These are phyloP conservation scores for Neonectria ditissima DNA, from an alignment of 2,329 filamentous ascomycete species.

Conservation along the genomic window DNA sequence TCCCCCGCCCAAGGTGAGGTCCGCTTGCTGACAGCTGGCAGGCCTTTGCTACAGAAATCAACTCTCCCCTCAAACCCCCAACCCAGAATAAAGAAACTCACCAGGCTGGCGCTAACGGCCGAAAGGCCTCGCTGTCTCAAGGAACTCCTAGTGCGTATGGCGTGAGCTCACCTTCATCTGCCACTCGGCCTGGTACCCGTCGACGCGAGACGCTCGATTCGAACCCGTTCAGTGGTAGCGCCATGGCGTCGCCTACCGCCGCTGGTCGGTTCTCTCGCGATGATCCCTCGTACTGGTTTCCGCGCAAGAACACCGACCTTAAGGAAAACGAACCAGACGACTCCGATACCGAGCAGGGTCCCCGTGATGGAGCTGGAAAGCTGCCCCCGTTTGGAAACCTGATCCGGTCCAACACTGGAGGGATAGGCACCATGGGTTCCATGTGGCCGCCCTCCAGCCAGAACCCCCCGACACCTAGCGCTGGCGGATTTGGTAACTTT, in stretches of 20 bases:
- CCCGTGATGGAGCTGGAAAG: constrained; percentile 49
- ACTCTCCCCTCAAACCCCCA: constrained; percentile 90
- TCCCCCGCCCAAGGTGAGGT: constrained; percentile 16
- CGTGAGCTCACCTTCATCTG: constrained; percentile 77
- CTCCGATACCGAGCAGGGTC: constrained; percentile 54
- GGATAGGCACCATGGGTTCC: constrained; percentile 58
- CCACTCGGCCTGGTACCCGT: constrained; percentile 78
- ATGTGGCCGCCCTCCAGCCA: constrained; percentile 55
- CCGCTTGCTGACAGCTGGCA: constrained; percentile 54
- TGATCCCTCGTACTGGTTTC: constrained; percentile 69
- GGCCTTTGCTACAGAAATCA: constrained; percentile 88
- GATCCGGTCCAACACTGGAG: constrained; percentile 66
- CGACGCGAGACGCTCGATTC: constrained; percentile 84
- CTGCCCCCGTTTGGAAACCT: constrained; percentile 58
- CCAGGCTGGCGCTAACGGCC: constrained; percentile 71
- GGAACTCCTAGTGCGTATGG: constrained; percentile 73
- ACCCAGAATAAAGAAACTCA: constrained; percentile 77
- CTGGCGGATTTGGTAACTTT: constrained; percentile 91
- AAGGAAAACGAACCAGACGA: constrained; percentile 68
- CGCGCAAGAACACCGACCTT: constrained; percentile 64
- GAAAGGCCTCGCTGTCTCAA: constrained; percentile 87
- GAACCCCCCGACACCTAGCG: constrained; percentile 71
- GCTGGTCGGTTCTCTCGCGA: constrained; percentile 71
- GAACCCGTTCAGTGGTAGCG: constrained; percentile 69
- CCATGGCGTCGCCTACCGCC: constrained; percentile 71